A percentile compares a stretch with the other conserved stretches of the same genome.
phyloP scores from a whole-genome alignment of 768 basidiomycete genomes.

The Gymnopilus junonius region DNA sequence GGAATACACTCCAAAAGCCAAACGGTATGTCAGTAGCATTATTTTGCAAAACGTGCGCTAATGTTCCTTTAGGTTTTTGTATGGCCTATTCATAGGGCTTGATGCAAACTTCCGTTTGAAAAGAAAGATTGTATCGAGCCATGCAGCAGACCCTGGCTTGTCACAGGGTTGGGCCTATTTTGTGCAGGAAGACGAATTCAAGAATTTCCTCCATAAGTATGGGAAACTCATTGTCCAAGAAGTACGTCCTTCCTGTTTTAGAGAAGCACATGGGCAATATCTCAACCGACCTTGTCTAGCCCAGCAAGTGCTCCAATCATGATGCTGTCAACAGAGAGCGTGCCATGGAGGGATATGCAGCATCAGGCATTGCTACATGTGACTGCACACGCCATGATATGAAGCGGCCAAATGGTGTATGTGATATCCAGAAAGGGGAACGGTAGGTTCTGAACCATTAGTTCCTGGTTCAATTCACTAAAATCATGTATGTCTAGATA shows the following conservation, averaged over 20 bases:
- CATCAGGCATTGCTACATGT: slow-evolving; percentile 26
- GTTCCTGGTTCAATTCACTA: neutral
- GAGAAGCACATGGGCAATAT: no score
- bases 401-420: slow-evolving; percentile 26
- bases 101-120: slow-evolving; percentile 35
- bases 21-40: slow-evolving; percentile 9
- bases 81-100: slow-evolving; percentile 27
- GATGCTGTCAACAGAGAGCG: slow-evolving; percentile 27
- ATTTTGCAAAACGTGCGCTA: neutral
- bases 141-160: slow-evolving; percentile 28
- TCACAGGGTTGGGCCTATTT: slow-evolving; percentile 15
- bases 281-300: no score
- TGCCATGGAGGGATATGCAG: slow-evolving; percentile 19
- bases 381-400: slow-evolving; percentile 32
- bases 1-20: slow-evolving; percentile 8
- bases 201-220: slow-evolving; percentile 5
- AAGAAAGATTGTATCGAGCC: slow-evolving; percentile 27
- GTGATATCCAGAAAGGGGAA: slow-evolving; percentile 38
- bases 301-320: slow-evolving; percentile 28
- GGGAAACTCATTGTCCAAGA: slow-evolving; percentile 6
- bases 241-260: neutral
- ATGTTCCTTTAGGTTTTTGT: slow-evolving; percentile 18
- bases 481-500: slow-evolving; percentile 12
- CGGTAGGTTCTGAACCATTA: slow-evolving; percentile 17
- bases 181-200: no score